Evolutionary conservation across 2,329 filamentous ascomycete species (phyloP).

Genomic region (Exophiala mesophila): DNA sequence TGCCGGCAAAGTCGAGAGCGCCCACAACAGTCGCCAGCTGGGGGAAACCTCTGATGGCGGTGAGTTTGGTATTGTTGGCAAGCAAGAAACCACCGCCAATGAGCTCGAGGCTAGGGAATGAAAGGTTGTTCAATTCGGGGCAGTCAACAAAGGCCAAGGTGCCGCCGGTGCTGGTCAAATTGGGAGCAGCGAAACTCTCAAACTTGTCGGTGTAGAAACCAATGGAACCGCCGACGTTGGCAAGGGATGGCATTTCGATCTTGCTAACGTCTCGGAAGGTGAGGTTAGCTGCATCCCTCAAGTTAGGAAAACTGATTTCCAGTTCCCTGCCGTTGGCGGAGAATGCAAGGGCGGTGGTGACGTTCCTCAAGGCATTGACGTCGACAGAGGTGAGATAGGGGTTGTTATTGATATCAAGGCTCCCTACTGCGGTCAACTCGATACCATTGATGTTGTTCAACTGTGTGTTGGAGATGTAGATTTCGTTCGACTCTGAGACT

Average conservation of each 20-base stretch:
- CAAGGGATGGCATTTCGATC: conserved; percentile 68
- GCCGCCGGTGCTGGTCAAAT: conserved; percentile 43
- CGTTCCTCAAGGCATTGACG: conserved; percentile 68
- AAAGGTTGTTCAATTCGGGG: conserved; percentile 63
- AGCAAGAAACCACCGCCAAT: conserved; percentile 78
- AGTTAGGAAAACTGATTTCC: conserved; percentile 68
- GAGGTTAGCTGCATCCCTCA: conserved; percentile 73
- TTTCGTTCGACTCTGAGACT: conserved; percentile 62
- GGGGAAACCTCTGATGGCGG: conserved; percentile 62
- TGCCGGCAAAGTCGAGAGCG: conserved; percentile 78
- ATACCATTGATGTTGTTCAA: conserved; percentile 75
- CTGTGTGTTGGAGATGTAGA: conserved; percentile 81
- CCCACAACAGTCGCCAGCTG: conserved; percentile 66
- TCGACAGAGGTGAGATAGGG: conserved; percentile 67
- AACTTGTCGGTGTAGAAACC: conserved; percentile 73
- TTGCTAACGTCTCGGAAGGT: conserved; percentile 74
- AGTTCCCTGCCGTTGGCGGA: conserved; percentile 74
- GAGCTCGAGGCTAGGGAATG: conserved; percentile 61
- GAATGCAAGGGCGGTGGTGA: conserved; percentile 66
- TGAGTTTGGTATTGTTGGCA: conserved; percentile 80
- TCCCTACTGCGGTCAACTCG: conserved; percentile 66
- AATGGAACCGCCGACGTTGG: conserved; percentile 69
- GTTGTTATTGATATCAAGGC: conserved; percentile 89
- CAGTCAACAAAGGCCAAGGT: conserved; percentile 56
- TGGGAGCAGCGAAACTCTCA: conserved; percentile 40